Conservation (phyloP, 805 yeast genomes). For the Jamesozyma gamospora region DNA sequence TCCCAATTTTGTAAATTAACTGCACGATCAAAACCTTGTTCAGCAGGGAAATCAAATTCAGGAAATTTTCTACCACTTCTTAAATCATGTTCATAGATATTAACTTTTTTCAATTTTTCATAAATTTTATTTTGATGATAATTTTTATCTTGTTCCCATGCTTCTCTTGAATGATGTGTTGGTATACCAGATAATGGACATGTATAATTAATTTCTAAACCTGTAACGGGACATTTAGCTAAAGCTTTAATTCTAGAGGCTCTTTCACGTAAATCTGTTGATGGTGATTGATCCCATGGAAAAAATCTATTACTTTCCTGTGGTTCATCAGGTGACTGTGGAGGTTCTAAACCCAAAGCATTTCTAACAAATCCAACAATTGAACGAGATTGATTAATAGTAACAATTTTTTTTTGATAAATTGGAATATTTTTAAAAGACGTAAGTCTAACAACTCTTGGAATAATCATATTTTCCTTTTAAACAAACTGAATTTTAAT, state of each 20-base stretch:
- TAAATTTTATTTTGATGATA: slow-evolving; percentile 62
- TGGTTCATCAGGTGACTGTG: slow-evolving; percentile 56
- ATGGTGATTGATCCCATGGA: slow-evolving; percentile 90
- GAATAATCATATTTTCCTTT: slow-evolving; percentile 1
- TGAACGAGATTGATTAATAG: slow-evolving; percentile 2
- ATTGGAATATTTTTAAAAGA: neutral
- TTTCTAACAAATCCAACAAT: slow-evolving; percentile 32
- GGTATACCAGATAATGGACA: slow-evolving; percentile 96
- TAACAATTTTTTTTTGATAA: neutral
- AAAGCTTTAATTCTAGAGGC: slow-evolving; percentile 85
- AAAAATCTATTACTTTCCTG: slow-evolving; percentile 66
- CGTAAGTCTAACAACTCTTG: slow-evolving; percentile 1
- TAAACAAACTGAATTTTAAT: neutral
- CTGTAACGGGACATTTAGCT: slow-evolving; percentile 87
- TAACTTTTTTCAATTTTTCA: slow-evolving; percentile 74
- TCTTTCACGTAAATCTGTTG: slow-evolving; percentile 76
- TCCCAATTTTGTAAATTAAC: slow-evolving; percentile 87
- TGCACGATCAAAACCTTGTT: slow-evolving; percentile 62
- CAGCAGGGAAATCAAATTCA: slow-evolving; percentile 87
- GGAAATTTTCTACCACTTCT: slow-evolving; percentile 92
- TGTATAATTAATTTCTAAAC: slow-evolving; percentile 70
- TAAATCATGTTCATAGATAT: slow-evolving; percentile 88
- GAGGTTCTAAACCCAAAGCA: slow-evolving; percentile 52
- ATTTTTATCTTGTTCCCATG: slow-evolving; percentile 73
- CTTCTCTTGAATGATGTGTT: slow-evolving; percentile 83